Evolutionary conservation across 2,329 filamentous ascomycete species (phyloP), one percentile per base, ranked within the genome.

Genomic region (Lachnellula suecica): DNA sequence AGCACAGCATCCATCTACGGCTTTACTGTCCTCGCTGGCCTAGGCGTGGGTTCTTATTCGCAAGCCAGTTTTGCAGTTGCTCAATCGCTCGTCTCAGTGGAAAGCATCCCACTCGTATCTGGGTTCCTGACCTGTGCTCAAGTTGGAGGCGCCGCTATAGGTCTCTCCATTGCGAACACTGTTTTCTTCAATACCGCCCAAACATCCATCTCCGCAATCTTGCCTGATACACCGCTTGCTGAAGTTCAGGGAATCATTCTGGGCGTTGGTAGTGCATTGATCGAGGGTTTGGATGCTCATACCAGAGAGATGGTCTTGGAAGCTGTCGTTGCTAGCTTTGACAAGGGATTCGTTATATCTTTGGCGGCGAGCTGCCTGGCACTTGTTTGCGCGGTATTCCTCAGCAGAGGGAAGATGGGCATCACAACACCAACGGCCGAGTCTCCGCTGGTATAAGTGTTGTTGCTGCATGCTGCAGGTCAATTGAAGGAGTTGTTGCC

Each of bases 71-170:
- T 40, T 19, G 5, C n/a, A 4, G 37, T 40, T 5, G 37, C 20
- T 7, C 37, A 40, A 40, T 20, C 37, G n/a, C 83, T 22, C 11
- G 43, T 37, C 20, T 15, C 13, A 17, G 15, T 17, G 9, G n/a
- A 40, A 3, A 20, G n/a, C 15, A 40, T 40, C 2, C 37, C 37
- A 4, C n/a, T 17, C 4, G 37, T 17, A 17, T 17, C 20, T 40
- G 37, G 37, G n/a, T 40, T 40, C 20, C 15, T 40, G 6, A 40
- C 37, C 9, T 40, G n/a, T 3, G 17, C 17, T 2, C 37, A 40
- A 9, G 15, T 40, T 17, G 10, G 37, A 9, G 37, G 15, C 2
- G 15, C 37, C 4, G 6, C 17, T 7, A 17, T 40, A 4, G 37
- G 6, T 15, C 37, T 40, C 2, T 4, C 37, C 10, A 20, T 40